Evolutionary conservation across 108 stramenopile species (phyloP), one percentile per base, ranked within the genome.

Genomic region (Hondaea fermentalgiana): DNA sequence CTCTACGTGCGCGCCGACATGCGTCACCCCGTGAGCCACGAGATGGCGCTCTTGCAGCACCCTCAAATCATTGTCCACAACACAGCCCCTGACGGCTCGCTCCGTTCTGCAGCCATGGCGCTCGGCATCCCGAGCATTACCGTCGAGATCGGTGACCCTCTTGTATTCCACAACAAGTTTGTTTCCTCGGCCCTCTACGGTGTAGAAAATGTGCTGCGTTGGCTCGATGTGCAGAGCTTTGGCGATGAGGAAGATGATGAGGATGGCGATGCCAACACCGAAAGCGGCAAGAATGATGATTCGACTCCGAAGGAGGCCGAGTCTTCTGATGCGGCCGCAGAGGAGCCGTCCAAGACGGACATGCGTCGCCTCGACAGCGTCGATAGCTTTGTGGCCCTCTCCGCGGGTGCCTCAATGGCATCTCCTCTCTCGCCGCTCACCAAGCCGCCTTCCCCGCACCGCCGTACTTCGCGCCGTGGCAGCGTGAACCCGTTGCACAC

Each of bases 1-100:
- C 87, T 87, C 35, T 90, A 90, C 88, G 90, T 90, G 5, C 88
- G 90, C 5, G 90, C 90, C 17, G 88, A 90, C 88, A 71, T 90
- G 87, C 49, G 19, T 6, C 44, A 88, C 69, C 90, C 90, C 16
- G 35, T 88, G 19, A 51, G 29, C 0, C 55, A 58, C 72, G 58
- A 51, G 42, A 53, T 90, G 87, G 90, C 90, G 1, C 60, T 87
- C 2, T 87, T 90, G 43, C 90, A 90, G 88, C 53, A 88, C 49
- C 90, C 90, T 5, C 88, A 88, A 29, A 90, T 90, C 5, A 72
- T 90, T 42, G 90, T 90, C 28, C 90, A 90, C 90, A 90, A 88
- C 88, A 60, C 45, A 0, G 88, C 83, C 1, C 60, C 60, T 4
- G 90, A 88, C 72, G 90, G 90, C 43, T 69, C 90, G n/a, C 58